Evolutionary conservation across 2,329 filamentous ascomycete species (phyloP).

Genomic region (Beauveria sp.): DNA sequence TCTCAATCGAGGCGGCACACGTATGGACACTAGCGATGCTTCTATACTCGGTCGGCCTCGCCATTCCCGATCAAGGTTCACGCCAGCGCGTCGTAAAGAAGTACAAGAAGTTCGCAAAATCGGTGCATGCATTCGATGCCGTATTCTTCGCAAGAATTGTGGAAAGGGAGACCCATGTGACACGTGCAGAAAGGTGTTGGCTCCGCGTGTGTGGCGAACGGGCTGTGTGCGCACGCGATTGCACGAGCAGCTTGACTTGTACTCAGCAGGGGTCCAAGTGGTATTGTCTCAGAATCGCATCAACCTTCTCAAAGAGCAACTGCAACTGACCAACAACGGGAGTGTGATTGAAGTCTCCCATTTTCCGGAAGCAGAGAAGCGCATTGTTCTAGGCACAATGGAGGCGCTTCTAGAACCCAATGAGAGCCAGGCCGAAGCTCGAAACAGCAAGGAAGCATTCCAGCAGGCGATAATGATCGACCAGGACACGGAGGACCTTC

Average conservation of each 20-base stretch:
- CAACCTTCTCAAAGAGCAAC: slow-evolving; percentile 44
- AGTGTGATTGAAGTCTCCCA: slow-evolving; percentile 50
- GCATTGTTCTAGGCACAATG: slow-evolving; percentile 31
- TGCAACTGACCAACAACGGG: slow-evolving; percentile 41
- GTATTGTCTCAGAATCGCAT: slow-evolving; percentile 54
- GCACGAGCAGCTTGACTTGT: slow-evolving; percentile 54
- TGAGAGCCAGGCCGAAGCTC: slow-evolving; percentile 27
- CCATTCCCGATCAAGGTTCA: slow-evolving; percentile 51
- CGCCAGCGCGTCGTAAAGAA: slow-evolving; percentile 50
- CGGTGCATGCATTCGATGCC: slow-evolving; percentile 58
- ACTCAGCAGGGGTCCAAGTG: slow-evolving; percentile 56
- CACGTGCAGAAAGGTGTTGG: slow-evolving; percentile 55
- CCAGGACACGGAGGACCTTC: slow-evolving; percentile 52
- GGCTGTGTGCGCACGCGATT: slow-evolving; percentile 56
- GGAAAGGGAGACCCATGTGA: slow-evolving; percentile 56
- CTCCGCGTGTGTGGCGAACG: slow-evolving; percentile 57
- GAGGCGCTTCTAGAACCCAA: slow-evolving; percentile 28
- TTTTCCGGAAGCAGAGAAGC: slow-evolving; percentile 44
- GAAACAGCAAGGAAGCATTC: slow-evolving; percentile 26
- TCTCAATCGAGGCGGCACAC: slow-evolving; percentile 40
- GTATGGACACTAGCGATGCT: slow-evolving; percentile 41
- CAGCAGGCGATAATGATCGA: slow-evolving; percentile 49
- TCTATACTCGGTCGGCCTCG: slow-evolving; percentile 40
- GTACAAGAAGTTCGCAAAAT: slow-evolving; percentile 58
- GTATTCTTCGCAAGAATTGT: slow-evolving; percentile 59